These are phyloP conservation scores for Trametes gibbosa DNA, from an alignment of 768 basidiomycete genomes.

Conservation along the genomic window DNA sequence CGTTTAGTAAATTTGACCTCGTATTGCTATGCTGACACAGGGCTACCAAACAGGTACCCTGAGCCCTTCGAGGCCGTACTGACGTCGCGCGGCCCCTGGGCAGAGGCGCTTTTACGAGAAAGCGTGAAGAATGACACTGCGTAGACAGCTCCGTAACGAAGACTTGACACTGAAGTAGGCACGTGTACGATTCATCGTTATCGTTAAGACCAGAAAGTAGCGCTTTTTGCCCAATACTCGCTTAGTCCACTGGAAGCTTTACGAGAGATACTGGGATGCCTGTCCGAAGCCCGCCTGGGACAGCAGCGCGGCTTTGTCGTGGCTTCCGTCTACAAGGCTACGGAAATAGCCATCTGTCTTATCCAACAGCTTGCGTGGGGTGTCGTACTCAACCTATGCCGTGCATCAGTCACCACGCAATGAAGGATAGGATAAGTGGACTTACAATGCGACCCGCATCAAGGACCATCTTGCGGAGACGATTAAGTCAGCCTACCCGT, in stretches of 20 bases:
- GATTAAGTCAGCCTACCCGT: not conserved
- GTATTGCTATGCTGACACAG: not conserved
- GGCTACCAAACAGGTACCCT: conserved; percentile 13
- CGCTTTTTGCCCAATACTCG: too few relatives aligned
- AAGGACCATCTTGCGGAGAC: conserved; percentile 37
- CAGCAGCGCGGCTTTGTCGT: conserved; percentile 46
- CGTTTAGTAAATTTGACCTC: not conserved
- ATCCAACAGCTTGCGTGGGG: conserved; percentile 46
- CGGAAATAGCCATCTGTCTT: conserved; percentile 49
- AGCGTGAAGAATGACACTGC: not conserved
- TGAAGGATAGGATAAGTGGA: not conserved
- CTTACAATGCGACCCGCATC: conserved; percentile 41
- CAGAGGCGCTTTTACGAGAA: conserved; percentile 13
- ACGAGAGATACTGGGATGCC: not conserved
- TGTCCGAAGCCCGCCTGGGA: conserved; percentile 31
- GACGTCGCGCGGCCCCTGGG: conserved; percentile 13
- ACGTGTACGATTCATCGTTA: too few relatives aligned
- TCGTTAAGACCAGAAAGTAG: too few relatives aligned
- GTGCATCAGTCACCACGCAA: not conserved
- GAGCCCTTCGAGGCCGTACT: conserved; percentile 23
- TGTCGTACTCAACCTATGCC: conserved; percentile 45
- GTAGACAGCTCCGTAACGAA: not conserved
- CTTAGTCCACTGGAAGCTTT: too few relatives aligned
- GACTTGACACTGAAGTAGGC: too few relatives aligned
- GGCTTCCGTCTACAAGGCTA: conserved; percentile 54